Conservation (phyloP, 495 filamentous ascomycete genomes). For the Penicillium dipodomyicola region DNA sequence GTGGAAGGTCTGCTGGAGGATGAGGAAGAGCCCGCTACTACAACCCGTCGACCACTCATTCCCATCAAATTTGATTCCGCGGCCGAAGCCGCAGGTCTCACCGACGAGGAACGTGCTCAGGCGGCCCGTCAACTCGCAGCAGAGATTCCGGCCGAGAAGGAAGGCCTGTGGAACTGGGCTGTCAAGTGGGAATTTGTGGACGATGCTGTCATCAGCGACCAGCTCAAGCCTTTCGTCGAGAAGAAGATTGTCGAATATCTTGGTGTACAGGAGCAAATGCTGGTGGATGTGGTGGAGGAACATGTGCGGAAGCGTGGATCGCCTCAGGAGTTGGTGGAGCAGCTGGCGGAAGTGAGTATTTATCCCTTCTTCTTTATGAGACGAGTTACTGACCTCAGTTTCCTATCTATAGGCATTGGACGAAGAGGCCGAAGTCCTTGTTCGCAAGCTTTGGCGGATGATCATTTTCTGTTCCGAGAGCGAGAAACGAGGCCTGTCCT, state of each 20-base stretch:
- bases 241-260: conserved; percentile 97
- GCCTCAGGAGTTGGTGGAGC: conserved; percentile 78
- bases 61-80: conserved; percentile 89
- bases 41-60: conserved; percentile 74
- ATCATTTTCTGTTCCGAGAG: conserved; percentile 96
- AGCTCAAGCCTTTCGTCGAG: conserved; percentile 92
- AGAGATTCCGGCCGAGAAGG: conserved; percentile 85
- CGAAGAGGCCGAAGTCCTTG: conserved; percentile 90
- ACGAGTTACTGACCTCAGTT: conserved; percentile 32
- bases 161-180: conserved; percentile 86
- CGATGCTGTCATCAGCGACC: conserved; percentile 75
- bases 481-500: conserved; percentile 84
- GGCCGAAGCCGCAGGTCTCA: conserved; percentile 63
- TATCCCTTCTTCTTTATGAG: conserved; percentile 7
- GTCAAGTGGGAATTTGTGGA: conserved; percentile 96
- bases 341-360: conserved; percentile 74
- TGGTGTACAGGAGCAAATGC: conserved; percentile 92
- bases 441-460: conserved; percentile 98
- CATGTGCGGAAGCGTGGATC: conserved; percentile 74
- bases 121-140: conserved; percentile 75
- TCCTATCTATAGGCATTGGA: conserved; percentile 66
- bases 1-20: conserved; percentile 93
- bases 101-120: conserved; percentile 80
- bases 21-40: conserved; percentile 75
- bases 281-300: conserved; percentile 89